These are phyloP conservation scores for Yamadazyma diddensiae DNA, from an alignment of 1,139 yeast genomes.

Conservation along the genomic window DNA sequence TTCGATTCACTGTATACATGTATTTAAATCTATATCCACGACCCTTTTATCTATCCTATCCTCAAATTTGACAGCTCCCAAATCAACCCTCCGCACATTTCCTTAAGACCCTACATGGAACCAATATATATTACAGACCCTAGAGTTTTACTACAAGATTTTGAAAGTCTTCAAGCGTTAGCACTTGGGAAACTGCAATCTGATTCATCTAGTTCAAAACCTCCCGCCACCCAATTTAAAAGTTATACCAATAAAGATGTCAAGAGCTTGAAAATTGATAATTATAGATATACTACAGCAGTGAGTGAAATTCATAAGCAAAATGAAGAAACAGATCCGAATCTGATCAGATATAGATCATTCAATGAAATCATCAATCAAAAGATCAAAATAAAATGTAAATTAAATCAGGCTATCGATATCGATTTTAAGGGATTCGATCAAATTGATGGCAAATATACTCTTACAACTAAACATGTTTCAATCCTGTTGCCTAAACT, in stretches of 20 bases:
- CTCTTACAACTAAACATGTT: constrained; percentile 4
- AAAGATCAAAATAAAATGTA: constrained; percentile 4
- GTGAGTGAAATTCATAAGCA: constrained; percentile 10
- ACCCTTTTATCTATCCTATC: too few relatives aligned
- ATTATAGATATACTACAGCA: constrained; percentile 6
- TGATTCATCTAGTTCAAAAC: constrained; percentile 1
- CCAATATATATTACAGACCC: background rate
- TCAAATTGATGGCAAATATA: constrained; percentile 2
- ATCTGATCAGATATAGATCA: constrained; percentile 11
- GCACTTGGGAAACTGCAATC: constrained; percentile 1
- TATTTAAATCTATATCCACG: too few relatives aligned
- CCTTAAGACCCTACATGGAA: too few relatives aligned
- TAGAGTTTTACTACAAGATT: constrained; percentile 1
- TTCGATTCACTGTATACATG: too few relatives aligned
- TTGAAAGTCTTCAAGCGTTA: background rate
- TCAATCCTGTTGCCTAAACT: constrained; percentile 4
- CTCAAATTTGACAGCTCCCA: too few relatives aligned
- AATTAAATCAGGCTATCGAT: constrained; percentile 3
- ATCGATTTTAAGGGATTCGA: constrained; percentile 5
- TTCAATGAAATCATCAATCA: constrained; percentile 12
- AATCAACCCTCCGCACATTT: too few relatives aligned
- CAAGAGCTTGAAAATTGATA: constrained; percentile 7
- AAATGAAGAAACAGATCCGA: constrained; percentile 8
- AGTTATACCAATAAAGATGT: constrained; percentile 4
- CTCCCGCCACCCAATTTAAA: constrained; percentile 3